A percentile compares a stretch with the other conserved stretches of the same genome.
These are phyloP conservation scores for Candida freyschussii DNA, from an alignment of 1,139 yeast species.

Conservation along the genomic window DNA sequence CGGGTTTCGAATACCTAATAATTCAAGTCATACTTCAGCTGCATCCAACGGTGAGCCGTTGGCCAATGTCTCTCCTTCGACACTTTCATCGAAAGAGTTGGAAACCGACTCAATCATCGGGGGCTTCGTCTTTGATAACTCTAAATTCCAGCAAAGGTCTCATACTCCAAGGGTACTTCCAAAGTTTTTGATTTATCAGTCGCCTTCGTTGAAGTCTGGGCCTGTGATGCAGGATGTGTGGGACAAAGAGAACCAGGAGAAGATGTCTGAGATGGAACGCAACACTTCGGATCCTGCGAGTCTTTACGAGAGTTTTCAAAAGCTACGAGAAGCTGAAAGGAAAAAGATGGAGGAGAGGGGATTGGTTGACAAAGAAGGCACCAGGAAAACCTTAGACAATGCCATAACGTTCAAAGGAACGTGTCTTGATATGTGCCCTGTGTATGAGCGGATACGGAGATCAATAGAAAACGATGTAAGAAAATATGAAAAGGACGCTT, in stretches of 20 bases:
- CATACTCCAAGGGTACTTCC: conserved; percentile 27
- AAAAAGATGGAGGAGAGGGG: conserved; percentile 76
- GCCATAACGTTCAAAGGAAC: conserved; percentile 88
- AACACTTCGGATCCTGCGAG: conserved; percentile 40
- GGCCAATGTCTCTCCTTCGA: conserved; percentile 3
- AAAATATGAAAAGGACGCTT: conserved; percentile 67
- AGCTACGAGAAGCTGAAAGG: conserved; percentile 74
- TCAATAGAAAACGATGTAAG: conserved; percentile 85
- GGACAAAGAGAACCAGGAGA: conserved; percentile 53
- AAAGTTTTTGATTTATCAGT: conserved; percentile 31
- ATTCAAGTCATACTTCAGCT: background rate
- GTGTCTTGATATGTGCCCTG: conserved; percentile 93
- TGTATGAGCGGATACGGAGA: conserved; percentile 85
- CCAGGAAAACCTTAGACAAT: conserved; percentile 73
- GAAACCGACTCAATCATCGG: conserved; percentile 11
- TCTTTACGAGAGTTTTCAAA: conserved; percentile 58
- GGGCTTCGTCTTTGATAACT: conserved; percentile 5
- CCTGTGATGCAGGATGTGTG: conserved; percentile 38
- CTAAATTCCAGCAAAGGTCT: conserved; percentile 17
- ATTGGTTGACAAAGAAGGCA: conserved; percentile 83
- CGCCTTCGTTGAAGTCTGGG: conserved; percentile 28
- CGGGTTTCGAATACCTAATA: background rate
- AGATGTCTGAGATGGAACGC: conserved; percentile 40
- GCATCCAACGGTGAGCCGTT: background rate
- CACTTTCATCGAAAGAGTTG: conserved; percentile 5